Evolutionary conservation across 2,329 filamentous ascomycete species (phyloP).

Genomic region (Apiospora hydei): DNA sequence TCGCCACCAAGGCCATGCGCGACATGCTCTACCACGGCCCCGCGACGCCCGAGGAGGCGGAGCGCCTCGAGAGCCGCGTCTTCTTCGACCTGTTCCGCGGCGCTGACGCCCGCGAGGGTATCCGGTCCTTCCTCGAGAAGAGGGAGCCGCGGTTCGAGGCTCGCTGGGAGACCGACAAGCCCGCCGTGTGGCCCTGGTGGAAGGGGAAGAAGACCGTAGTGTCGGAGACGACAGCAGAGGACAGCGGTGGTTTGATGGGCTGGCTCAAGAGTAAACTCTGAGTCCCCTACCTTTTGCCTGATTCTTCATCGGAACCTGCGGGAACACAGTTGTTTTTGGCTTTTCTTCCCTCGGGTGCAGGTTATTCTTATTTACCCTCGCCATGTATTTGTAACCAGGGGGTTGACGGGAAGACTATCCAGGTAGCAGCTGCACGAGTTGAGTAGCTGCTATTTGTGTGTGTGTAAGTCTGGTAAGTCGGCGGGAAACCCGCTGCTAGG

Average conservation of each 20-base stretch:
- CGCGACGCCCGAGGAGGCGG: conserved; percentile 70
- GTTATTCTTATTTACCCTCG: not conserved
- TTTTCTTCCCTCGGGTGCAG: no score
- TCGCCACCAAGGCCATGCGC: conserved; percentile 71
- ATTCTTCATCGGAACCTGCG: not conserved
- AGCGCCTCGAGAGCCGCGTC: conserved; percentile 73
- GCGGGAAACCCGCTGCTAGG: not conserved
- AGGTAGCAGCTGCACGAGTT: not conserved
- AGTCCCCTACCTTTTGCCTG: not conserved
- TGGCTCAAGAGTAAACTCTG: conserved; percentile 31
- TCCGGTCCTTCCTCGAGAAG: conserved; percentile 75
- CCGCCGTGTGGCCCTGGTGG: conserved; percentile 74
- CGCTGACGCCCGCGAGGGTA: conserved; percentile 70
- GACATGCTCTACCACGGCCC: conserved; percentile 72
- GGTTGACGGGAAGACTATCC: not conserved
- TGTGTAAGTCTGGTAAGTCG: not conserved
- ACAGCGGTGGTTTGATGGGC: conserved; percentile 15
- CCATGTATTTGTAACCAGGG: not conserved
- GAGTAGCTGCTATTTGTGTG: not conserved
- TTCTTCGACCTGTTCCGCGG: conserved; percentile 66
- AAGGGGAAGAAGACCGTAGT: conserved; percentile 51
- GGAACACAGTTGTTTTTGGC: no score
- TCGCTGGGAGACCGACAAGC: conserved; percentile 65
- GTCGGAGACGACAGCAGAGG: not conserved
- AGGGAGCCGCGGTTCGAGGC: conserved; percentile 67